Conservation (phyloP, 352 stramenopile genomes). For the Phytopythium helicoides region DNA sequence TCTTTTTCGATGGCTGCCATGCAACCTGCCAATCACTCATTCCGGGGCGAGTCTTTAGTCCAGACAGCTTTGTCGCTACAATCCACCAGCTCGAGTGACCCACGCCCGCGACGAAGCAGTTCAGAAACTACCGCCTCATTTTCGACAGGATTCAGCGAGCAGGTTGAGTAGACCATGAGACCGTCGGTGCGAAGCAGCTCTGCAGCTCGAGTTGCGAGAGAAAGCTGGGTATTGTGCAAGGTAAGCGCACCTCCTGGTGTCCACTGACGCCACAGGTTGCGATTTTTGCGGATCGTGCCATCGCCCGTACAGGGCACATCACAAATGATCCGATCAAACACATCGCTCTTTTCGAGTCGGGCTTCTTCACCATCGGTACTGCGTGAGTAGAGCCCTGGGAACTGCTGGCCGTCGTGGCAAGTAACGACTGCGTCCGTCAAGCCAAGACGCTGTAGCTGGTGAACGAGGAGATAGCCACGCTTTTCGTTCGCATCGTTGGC, state of each 20-base stretch:
- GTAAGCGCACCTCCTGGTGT: slow-evolving; percentile 75
- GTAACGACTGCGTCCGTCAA: slow-evolving; percentile 90
- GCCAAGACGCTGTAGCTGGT: slow-evolving; percentile 84
- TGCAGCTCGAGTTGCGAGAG: slow-evolving; percentile 89
- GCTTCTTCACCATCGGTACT: not conserved
- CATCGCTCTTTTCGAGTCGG: slow-evolving; percentile 33
- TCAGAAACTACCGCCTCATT: slow-evolving; percentile 95
- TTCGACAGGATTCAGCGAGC: slow-evolving; percentile 98
- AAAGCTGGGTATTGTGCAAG: slow-evolving; percentile 93
- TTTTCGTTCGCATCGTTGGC: slow-evolving; percentile 96
- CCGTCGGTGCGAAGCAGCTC: slow-evolving; percentile 88
- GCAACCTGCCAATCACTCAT: slow-evolving; percentile 60
- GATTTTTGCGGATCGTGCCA: slow-evolving; percentile 97
- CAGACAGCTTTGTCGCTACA: slow-evolving; percentile 44
- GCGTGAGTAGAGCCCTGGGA: slow-evolving; percentile 85
- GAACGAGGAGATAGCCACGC: slow-evolving; percentile 96
- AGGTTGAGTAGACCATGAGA: slow-evolving; percentile 96
- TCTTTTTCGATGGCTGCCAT: slow-evolving; percentile 36
- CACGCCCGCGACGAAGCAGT: slow-evolving; percentile 87
- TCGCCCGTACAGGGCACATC: slow-evolving; percentile 98
- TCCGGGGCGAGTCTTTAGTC: slow-evolving; percentile 42
- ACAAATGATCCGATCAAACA: slow-evolving; percentile 97
- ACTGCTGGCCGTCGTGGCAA: slow-evolving; percentile 90
- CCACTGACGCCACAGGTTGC: slow-evolving; percentile 92
- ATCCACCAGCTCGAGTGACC: slow-evolving; percentile 89